Evolutionary conservation across 2,329 filamentous ascomycete species (phyloP), one percentile per base, ranked within the genome.

Genomic region (Fusarium proliferatum): DNA sequence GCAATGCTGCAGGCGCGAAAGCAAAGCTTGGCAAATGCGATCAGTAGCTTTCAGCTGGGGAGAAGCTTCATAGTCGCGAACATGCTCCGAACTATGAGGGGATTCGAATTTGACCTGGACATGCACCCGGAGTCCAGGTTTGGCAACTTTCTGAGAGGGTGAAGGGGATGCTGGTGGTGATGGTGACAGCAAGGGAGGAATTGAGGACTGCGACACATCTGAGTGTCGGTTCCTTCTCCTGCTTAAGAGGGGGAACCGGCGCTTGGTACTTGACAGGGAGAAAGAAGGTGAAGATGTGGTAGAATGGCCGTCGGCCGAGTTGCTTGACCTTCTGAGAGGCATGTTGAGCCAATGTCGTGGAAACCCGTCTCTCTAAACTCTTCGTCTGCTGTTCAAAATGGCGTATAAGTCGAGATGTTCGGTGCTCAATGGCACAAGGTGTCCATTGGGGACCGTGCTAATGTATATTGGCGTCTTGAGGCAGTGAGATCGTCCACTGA

Each of bases 1-100:
- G 80, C 86, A 87, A 76, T 88, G 86, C 72, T 87, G 83, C 49
- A 89, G 82, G 43, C 86, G 86, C 34, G 84, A 83, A 17, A 88
- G 76, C n/a, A 89, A 78, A 5, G 83, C 86, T 42, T 85, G 82
- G 74, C 85, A 87, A 51, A 88, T 77, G n/a, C 83, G 81, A 64
- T 86, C 84, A 45, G 84, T 84, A 53, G 84, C 82, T 21, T 81
- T 77, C 52, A 89, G 83, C 39, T 75, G 77, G 6, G 82, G 76
- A 3, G 87, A 88, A 65, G 84, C 82, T 61, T 82, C 82, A 75
- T 88, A 89, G 65, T 82, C 83, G 55, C 84, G 83, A 55, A 76
- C 81, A 76, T 87, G 86, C 30, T 83, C 80, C 57, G 83, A 82
- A 49, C 84, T 81, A 52, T 84, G 77, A 11, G 85, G 85, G 42